phyloP scores from a whole-genome alignment of 768 basidiomycete species.

The Amanita subjunquillea region DNA sequence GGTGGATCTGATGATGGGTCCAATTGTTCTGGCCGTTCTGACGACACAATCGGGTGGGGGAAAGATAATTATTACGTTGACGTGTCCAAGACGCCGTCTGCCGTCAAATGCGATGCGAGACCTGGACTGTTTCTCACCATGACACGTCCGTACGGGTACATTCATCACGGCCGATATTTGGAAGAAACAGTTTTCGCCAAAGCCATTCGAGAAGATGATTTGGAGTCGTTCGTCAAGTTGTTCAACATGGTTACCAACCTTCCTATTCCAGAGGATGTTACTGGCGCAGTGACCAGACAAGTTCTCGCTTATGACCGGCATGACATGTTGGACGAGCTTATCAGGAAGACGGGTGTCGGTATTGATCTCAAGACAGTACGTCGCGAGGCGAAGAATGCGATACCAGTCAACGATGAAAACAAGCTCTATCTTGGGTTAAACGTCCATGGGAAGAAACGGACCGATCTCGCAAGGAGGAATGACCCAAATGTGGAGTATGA shows the following conservation, averaged over 20 bases:
- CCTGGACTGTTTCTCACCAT: constrained; percentile 14
- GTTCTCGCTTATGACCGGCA: constrained; percentile 32
- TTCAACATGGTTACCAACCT: constrained; percentile 31
- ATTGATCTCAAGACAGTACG: constrained; percentile 20
- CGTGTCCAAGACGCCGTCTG: constrained; percentile 37
- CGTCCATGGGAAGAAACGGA: constrained; percentile 54
- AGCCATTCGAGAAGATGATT: constrained; percentile 33
- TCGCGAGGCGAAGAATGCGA: constrained; percentile 16
- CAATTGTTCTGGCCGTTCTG: constrained; percentile 21
- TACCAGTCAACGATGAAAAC: constrained; percentile 24
- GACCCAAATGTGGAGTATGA: constrained; percentile 31
- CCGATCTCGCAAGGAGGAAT: constrained; percentile 38
- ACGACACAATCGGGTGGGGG: constrained; percentile 25
- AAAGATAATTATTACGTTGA: constrained; percentile 28
- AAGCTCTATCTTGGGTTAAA: constrained; percentile 47
- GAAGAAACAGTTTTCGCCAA: constrained; percentile 17
- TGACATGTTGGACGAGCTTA: constrained; percentile 47
- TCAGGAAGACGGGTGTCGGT: constrained; percentile 39
- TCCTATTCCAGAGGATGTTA: constrained; percentile 18
- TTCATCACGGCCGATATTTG: neutral
- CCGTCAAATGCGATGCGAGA: constrained; percentile 26
- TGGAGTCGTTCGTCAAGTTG: constrained; percentile 40
- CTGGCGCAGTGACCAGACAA: constrained; percentile 9
- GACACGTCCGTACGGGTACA: neutral
- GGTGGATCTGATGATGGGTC: constrained; percentile 26